Percentiles rank a stretch among this genome's conserved stretches.
These are phyloP conservation scores for Phytopythium litorale DNA, from an alignment of 352 stramenopile species.

Conservation along the genomic window DNA sequence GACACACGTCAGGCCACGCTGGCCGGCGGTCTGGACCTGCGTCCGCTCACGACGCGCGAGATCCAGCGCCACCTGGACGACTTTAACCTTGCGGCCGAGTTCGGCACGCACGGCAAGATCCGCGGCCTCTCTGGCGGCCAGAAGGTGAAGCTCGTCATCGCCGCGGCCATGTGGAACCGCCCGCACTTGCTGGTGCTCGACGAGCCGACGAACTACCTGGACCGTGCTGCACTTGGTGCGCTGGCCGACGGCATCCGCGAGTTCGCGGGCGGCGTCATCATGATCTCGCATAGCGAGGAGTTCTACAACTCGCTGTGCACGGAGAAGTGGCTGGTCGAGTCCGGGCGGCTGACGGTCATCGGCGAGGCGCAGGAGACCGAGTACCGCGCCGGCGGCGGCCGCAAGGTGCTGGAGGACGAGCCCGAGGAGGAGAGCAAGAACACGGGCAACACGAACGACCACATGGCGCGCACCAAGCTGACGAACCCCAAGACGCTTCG, in stretches of 20 bases:
- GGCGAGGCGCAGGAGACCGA: constrained; percentile 71
- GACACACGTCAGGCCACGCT: constrained; percentile 64
- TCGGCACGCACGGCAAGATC: constrained; percentile 80
- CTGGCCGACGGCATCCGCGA: constrained; percentile 65
- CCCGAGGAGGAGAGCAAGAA: constrained; percentile 33
- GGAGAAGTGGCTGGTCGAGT: constrained; percentile 74
- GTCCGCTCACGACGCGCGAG: constrained; percentile 61
- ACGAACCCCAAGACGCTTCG: constrained; percentile 73
- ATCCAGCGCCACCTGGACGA: constrained; percentile 76
- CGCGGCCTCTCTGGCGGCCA: constrained; percentile 70
- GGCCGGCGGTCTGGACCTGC: constrained; percentile 47
- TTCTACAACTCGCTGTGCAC: constrained; percentile 82
- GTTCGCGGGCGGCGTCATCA: constrained; percentile 67
- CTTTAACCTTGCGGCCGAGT: constrained; percentile 65
- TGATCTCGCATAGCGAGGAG: constrained; percentile 82
- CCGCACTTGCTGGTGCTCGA: constrained; percentile 88
- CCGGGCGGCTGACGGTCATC: constrained; percentile 57
- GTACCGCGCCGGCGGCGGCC: constrained; percentile 56
- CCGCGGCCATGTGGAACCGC: constrained; percentile 74
- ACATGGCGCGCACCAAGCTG: constrained; percentile 62
- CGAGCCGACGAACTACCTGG: constrained; percentile 88
- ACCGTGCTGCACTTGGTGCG: constrained; percentile 58
- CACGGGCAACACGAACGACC: constrained; percentile 39
- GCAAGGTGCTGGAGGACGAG: constrained; percentile 61
- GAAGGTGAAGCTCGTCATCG: constrained; percentile 82